phyloP scores from a whole-genome alignment of 2,329 filamentous ascomycete genomes.

The Fusarium avenaceum region DNA sequence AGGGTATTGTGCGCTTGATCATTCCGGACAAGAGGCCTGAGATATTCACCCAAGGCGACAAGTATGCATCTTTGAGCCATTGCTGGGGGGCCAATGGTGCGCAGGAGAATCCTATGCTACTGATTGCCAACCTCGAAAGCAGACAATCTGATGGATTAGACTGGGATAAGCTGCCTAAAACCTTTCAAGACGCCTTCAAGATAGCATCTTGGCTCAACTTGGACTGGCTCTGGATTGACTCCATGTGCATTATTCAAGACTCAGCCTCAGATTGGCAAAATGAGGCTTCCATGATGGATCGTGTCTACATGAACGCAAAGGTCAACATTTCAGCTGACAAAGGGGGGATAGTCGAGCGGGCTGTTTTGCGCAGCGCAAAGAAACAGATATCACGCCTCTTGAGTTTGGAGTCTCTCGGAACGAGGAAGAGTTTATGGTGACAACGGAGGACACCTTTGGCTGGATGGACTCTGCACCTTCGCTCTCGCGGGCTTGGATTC shows the following conservation, averaged over 20 bases:
- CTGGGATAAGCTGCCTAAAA: neutral
- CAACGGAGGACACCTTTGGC: neutral
- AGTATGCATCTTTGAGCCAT: slow-evolving; percentile 1
- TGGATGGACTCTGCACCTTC: neutral
- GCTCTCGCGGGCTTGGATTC: neutral
- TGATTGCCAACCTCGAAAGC: neutral
- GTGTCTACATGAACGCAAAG: neutral
- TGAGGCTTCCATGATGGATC: neutral
- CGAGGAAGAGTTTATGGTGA: neutral
- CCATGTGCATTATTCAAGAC: slow-evolving; percentile 2
- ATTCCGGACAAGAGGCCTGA: neutral
- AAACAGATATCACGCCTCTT: neutral
- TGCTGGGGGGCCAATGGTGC: neutral
- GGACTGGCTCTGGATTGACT: slow-evolving; percentile 1
- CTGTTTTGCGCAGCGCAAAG: neutral
- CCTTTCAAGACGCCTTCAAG: slow-evolving; percentile 1
- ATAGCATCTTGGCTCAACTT: neutral
- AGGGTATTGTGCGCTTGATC: neutral
- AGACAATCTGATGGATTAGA: neutral
- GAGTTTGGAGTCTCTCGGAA: neutral
- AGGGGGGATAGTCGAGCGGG: neutral
- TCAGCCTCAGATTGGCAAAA: neutral
- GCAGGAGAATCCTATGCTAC: neutral
- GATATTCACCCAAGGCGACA: accelerated
- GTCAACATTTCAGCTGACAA: slow-evolving; percentile 3